Base-by-base conservation (phyloP, 768 basidiomycete species). In the Pulveroboletus sp. region DNA sequence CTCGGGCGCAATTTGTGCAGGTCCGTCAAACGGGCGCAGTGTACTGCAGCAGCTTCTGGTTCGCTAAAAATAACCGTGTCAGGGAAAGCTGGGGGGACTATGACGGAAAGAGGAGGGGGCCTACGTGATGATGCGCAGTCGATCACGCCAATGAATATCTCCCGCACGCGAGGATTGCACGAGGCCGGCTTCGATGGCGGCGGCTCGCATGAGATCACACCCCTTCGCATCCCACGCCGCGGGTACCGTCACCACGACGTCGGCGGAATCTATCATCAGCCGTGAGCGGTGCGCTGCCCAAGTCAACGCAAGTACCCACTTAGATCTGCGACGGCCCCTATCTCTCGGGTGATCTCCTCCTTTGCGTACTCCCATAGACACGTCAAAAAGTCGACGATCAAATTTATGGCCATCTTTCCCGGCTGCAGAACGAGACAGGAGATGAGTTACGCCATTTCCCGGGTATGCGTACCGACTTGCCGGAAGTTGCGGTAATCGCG, bases 211-310 rank as follows among this genome's bases (percentile, higher is more conserved):
- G 57, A 91, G 77, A 50, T 85, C 83, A 59, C 86, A 90, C 0
- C 89, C 90, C 54, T 76, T 83, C 1, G 85, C 89, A 63, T 93
- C 90, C 91, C 90, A 93, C 17, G 90, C 91, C 13, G 91, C 91
- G 46, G 91, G 91, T 5, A 92, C 90, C 3, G 88, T 92, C 48
- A 93, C 70, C 76, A 86, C 86, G 6, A 93, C 87, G 58, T 90
- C 86, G 48, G 89, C 90, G 34, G 83, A 75, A 63, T 89, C 91
- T 92, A 58, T 44, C 31, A 32, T 13, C 46, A 40, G 22, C 54
- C 36, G 30, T 6, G 17, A 8, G 29, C 30, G 41, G 27, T 27
- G 17, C 29, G 29, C 29, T 17, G 17, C 19, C 6, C 14, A 8
- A 16, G 41, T 14, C 7, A 10, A 23, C 20, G 17, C 3, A 24